Percentiles rank a stretch among this genome's conserved stretches.
These are phyloP conservation scores for Orychophragmus violaceus DNA, from an alignment of 345 rosid species.

Conservation along the genomic window DNA sequence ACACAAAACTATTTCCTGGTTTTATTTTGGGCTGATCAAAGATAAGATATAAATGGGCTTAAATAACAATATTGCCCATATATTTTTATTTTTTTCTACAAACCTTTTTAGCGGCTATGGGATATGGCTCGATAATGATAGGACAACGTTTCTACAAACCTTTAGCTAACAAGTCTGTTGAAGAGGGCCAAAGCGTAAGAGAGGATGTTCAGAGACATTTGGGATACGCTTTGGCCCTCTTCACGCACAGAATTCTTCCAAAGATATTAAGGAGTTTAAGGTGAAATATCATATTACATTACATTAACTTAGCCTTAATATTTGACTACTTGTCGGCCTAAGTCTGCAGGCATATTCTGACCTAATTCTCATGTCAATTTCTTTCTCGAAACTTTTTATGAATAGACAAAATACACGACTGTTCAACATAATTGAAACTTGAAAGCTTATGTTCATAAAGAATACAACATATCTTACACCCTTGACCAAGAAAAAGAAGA, in stretches of 20 bases:
- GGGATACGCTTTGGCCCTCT: conserved; percentile 94
- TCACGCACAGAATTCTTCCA: conserved; percentile 78
- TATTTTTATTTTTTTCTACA: too few relatives aligned
- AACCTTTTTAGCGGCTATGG: too few relatives aligned
- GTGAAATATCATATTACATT: conserved; percentile 24
- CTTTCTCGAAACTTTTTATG: conserved; percentile 9
- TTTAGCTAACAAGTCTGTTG: conserved; percentile 56
- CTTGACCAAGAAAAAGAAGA: background rate
- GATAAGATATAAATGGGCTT: too few relatives aligned
- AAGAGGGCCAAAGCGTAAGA: conserved; percentile 78
- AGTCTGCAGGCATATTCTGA: conserved; percentile 60
- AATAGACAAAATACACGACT: conserved; percentile 6
- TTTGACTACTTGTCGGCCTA: conserved; percentile 50
- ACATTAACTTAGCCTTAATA: background rate
- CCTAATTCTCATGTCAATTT: conserved; percentile 23
- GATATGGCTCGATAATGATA: too few relatives aligned
- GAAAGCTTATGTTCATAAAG: conserved; percentile 13
- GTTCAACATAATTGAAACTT: conserved; percentile 11
- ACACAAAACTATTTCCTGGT: too few relatives aligned
- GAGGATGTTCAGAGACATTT: conserved; percentile 88
- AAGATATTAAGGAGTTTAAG: conserved; percentile 81
- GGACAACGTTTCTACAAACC: too few relatives aligned
- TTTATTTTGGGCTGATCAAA: too few relatives aligned
- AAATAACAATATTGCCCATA: too few relatives aligned
- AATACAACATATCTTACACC: conserved; percentile 2